Base-by-base conservation (phyloP, 2,329 filamentous ascomycete species). In the Plectosphaerella sp. region DNA sequence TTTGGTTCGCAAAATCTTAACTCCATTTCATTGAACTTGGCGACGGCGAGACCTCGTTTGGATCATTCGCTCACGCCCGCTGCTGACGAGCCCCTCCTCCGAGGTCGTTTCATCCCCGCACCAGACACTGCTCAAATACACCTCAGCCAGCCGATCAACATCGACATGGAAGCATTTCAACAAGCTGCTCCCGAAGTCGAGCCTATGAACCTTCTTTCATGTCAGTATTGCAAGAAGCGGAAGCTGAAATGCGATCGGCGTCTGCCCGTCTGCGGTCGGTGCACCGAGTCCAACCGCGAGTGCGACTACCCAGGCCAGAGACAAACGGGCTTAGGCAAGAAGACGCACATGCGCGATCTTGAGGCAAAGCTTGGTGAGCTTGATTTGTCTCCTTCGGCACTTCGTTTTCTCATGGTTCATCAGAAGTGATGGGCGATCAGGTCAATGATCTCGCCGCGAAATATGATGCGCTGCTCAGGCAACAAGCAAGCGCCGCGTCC, bases 221-320 rank as follows among this genome's bases (percentile, higher is more conserved):
- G 47, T 35, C 47, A 22, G 10, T n/a, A 24, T 6, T 48, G 47
- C 47, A 45, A 36, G 20, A 35, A 33, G 49, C 55, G 62, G 9
- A 64, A 64, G 15, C 3, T 64, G 3, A 65, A 64, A 36, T 64
- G 62, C 5, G 58, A 64, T 36, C 60, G 65, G 25, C 41, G 15
- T 1, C 61, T 58, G 4, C 62, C 62, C 0, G 15, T 52, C 0
- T 64, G 62, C 18, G 56, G 59, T 10, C 54, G 53, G 2, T 63
- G 61, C 16, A 24, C 28, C 8, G 61, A 57, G 9, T 63, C 59
- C 2, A 47, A 61, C 2, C 35, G 39, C 45, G 5, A 51, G 37
- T 54, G 53, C 28, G 24, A 43, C 14, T 52, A 50, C 24, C 49
- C 47, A 1, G 41, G 49, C 22, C 43, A 47, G 37, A 47, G 36